These are phyloP conservation scores for Magnolia officinalis DNA, from an alignment of 164 flowering plant species.

Conservation along the genomic window DNA sequence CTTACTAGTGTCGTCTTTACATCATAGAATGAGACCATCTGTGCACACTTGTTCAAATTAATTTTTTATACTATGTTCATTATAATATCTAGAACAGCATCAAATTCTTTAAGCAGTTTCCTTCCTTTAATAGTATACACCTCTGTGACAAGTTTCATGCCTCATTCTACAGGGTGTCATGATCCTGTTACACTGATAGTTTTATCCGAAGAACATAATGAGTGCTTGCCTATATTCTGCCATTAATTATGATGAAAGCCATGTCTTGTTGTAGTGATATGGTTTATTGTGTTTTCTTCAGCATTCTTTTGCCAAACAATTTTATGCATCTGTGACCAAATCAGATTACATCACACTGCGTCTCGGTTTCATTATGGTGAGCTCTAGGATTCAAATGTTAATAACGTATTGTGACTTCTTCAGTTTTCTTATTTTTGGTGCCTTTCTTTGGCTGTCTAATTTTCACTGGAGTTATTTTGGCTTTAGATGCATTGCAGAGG, in stretches of 20 bases:
- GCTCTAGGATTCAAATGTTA: background rate
- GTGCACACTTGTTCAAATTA: too few relatives aligned
- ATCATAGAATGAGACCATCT: too few relatives aligned
- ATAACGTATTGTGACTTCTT: background rate
- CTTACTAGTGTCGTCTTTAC: too few relatives aligned
- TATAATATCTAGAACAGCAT: too few relatives aligned
- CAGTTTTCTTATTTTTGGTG: background rate
- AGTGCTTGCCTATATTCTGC: background rate
- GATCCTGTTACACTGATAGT: too few relatives aligned
- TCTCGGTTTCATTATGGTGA: conserved; percentile 33
- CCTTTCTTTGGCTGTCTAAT: background rate
- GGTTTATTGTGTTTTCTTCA: conserved; percentile 14
- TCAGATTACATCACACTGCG: conserved; percentile 57
- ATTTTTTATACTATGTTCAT: too few relatives aligned
- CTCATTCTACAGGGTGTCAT: too few relatives aligned
- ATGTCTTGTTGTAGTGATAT: conserved; percentile 1
- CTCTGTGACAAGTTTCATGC: too few relatives aligned
- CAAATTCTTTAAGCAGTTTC: too few relatives aligned
- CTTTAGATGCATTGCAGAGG: conserved; percentile 57
- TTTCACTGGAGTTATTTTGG: background rate
- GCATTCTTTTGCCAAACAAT: conserved; percentile 59
- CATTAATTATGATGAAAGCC: background rate
- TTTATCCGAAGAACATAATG: background rate
- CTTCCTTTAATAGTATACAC: too few relatives aligned
- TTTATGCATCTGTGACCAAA: conserved; percentile 56